These are phyloP conservation scores for Macrolepiota fuliginosa DNA, from an alignment of 768 basidiomycete species.

Conservation along the genomic window DNA sequence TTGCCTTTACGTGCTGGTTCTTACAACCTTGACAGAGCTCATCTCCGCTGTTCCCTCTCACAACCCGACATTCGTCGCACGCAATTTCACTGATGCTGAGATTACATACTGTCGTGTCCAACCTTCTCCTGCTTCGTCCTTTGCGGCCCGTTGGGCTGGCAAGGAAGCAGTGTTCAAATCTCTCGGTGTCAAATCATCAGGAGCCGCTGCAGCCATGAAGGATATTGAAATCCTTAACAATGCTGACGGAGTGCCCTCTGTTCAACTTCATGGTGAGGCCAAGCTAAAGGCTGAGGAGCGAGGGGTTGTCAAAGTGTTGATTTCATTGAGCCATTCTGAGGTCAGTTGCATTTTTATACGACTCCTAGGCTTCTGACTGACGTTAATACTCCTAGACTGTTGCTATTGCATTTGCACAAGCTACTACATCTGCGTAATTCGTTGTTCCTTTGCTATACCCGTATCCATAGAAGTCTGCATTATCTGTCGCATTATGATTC, in stretches of 20 bases:
- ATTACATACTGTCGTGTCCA: slow-evolving; percentile 84
- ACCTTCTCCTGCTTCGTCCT: slow-evolving; percentile 83
- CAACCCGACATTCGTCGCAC: slow-evolving; percentile 81
- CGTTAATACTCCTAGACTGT: slow-evolving; percentile 52
- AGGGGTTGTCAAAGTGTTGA: slow-evolving; percentile 69
- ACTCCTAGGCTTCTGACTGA: neutral
- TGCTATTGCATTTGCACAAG: slow-evolving; percentile 87
- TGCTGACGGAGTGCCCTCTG: slow-evolving; percentile 74
- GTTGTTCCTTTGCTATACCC: slow-evolving; percentile 4
- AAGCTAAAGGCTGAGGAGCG: slow-evolving; percentile 66
- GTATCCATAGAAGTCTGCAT: neutral
- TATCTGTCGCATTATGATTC: neutral
- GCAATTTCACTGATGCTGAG: slow-evolving; percentile 93
- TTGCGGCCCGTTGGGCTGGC: slow-evolving; percentile 95
- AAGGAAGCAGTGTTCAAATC: slow-evolving; percentile 99
- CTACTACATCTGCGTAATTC: slow-evolving; percentile 33
- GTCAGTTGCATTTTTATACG: slow-evolving; percentile 37
- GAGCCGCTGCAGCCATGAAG: slow-evolving; percentile 92
- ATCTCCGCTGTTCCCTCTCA: slow-evolving; percentile 90
- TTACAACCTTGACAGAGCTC: slow-evolving; percentile 51
- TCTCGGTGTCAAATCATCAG: slow-evolving; percentile 84
- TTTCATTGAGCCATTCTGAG: slow-evolving; percentile 94
- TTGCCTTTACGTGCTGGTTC: slow-evolving; percentile 10
- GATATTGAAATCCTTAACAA: slow-evolving; percentile 94
- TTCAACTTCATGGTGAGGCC: slow-evolving; percentile 79